These are phyloP conservation scores for Arthrobotrys sphaeroides DNA, from an alignment of 2,329 filamentous ascomycete genomes.

Conservation along the genomic window DNA sequence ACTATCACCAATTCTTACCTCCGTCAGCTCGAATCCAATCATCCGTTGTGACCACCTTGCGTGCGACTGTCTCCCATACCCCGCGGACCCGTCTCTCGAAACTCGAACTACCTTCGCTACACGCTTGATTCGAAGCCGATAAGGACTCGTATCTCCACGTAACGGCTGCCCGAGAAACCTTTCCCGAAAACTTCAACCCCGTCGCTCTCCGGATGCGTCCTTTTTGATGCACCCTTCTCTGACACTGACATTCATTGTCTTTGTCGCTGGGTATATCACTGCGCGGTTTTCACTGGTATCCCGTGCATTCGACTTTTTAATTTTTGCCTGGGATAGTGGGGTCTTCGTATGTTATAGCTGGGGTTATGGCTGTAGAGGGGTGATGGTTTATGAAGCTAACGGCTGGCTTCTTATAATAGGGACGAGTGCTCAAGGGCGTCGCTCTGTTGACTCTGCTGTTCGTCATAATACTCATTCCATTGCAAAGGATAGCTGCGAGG, in stretches of 20 bases:
- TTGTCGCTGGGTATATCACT: conserved; percentile 99
- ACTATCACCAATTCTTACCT: neutral
- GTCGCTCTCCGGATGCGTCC: conserved; percentile 36
- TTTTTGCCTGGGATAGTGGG: conserved; percentile 98
- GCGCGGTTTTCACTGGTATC: conserved; percentile 98
- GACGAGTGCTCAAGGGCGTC: conserved; percentile 86
- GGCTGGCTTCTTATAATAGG: conserved; percentile 65
- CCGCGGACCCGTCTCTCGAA: neutral
- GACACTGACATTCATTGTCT: conserved; percentile 66
- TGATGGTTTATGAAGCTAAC: conserved; percentile 52
- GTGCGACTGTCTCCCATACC: conserved; percentile 12
- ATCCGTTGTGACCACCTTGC: neutral
- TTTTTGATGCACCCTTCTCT: conserved; percentile 53
- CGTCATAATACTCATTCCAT: conserved; percentile 81
- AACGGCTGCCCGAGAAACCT: neutral
- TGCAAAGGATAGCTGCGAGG: conserved; percentile 80
- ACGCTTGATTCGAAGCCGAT: neutral
- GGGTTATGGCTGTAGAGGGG: neutral
- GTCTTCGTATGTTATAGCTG: conserved; percentile 76
- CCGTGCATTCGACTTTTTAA: conserved; percentile 92
- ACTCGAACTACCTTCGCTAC: neutral
- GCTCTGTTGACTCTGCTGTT: conserved; percentile 83
- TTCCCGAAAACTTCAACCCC: neutral
- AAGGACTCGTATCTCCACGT: neutral
- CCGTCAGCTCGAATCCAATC: neutral